phyloP scores from a whole-genome alignment of 108 stramenopile species.

The Fragilaria crotonensis region DNA sequence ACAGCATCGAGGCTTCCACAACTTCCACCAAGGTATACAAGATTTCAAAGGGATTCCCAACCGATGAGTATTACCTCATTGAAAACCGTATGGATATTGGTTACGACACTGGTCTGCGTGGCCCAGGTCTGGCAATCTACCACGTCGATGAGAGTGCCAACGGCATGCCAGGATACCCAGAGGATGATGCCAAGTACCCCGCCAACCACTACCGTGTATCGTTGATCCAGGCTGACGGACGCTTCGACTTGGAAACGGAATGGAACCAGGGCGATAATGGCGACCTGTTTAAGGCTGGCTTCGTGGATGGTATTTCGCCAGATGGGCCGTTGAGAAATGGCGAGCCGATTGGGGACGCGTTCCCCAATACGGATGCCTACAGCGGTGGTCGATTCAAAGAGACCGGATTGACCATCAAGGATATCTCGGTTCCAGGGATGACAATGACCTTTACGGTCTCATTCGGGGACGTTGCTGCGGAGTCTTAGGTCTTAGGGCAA shows the following conservation, averaged over 20 bases:
- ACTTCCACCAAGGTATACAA: conserved; percentile 29
- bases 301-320: conserved; percentile 10
- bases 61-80: conserved; percentile 57
- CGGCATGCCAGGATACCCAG: conserved; percentile 29
- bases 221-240: conserved; percentile 53
- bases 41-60: conserved; percentile 33
- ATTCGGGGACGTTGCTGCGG: neutral
- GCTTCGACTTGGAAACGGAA: conserved; percentile 51
- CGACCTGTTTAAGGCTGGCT: conserved; percentile 21
- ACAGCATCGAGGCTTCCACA: conserved; percentile 20
- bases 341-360: neutral
- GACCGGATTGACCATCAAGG: conserved; percentile 29
- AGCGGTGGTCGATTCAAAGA: conserved; percentile 11
- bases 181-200: conserved; percentile 34
- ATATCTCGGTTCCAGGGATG: neutral
- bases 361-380: conserved; percentile 58
- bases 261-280: conserved; percentile 36
- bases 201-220: conserved; percentile 49
- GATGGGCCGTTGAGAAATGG: neutral
- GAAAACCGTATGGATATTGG: conserved; percentile 55
- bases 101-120: conserved; percentile 35
- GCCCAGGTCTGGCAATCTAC: conserved; percentile 55
- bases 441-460: conserved; percentile 2
- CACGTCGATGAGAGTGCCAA: conserved; percentile 42
- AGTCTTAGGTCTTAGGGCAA: no score